A percentile compares a stretch with the other conserved stretches of the same genome.
These are phyloP conservation scores for Leonotis leonurus DNA, from an alignment of 257 asterid species.

Conservation along the genomic window DNA sequence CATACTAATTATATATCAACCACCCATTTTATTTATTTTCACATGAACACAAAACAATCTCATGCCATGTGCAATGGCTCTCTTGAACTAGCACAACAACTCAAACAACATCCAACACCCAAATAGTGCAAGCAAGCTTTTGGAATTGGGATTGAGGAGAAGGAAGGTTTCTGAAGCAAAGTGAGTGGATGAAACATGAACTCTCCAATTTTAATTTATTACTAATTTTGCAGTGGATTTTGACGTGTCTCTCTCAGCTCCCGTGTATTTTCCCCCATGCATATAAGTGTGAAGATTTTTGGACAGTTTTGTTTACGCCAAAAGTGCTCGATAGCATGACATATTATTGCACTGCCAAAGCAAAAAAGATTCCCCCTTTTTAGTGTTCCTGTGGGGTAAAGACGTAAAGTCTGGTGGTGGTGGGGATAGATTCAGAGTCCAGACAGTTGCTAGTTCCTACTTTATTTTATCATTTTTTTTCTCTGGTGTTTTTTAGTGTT, in stretches of 20 bases:
- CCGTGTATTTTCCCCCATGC: conserved; percentile 29
- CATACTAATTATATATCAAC: background rate
- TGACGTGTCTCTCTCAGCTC: background rate
- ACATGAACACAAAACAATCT: background rate
- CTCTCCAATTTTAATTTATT: background rate
- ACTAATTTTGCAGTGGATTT: background rate
- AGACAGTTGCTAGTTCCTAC: no score
- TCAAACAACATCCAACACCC: no score
- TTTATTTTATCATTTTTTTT: background rate
- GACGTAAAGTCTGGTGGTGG: no score
- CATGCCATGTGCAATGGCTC: background rate
- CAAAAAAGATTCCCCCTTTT: conserved; percentile 10
- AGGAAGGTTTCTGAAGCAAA: background rate
- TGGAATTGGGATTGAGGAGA: background rate
- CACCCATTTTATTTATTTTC: no score
- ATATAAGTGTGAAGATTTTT: conserved; percentile 15
- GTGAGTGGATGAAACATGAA: conserved; percentile 13
- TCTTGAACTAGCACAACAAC: no score
- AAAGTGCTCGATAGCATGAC: conserved; percentile 19
- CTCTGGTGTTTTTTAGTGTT: background rate
- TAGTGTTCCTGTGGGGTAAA: conserved; percentile 20
- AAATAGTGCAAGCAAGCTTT: no score
- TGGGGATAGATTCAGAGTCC: background rate
- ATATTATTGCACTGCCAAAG: conserved; percentile 6
- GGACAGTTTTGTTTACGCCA: conserved; percentile 11